A percentile compares a stretch with the other conserved stretches of the same genome.
These are phyloP conservation scores for Backusella luteola DNA, from an alignment of 192 early-diverging fungal genomes.

Conservation along the genomic window DNA sequence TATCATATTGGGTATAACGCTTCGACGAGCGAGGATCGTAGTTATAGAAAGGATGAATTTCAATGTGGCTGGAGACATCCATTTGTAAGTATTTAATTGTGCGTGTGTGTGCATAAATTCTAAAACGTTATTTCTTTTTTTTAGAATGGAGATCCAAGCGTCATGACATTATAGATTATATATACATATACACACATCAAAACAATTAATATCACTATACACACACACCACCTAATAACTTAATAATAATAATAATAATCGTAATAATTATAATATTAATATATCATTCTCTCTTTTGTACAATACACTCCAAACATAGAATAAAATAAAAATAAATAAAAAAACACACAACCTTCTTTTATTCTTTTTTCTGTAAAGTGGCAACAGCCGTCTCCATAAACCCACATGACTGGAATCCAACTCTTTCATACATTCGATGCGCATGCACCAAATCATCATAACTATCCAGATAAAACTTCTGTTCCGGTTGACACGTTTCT, in stretches of 20 bases:
- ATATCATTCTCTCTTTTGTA: background rate
- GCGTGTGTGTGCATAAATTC: background rate
- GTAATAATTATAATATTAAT: background rate
- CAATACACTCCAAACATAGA: background rate
- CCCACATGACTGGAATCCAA: background rate
- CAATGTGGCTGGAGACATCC: constrained; percentile 57
- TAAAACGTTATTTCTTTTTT: background rate
- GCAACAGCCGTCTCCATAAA: background rate
- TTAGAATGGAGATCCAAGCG: constrained; percentile 37
- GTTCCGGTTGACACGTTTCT: background rate
- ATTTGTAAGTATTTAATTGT: constrained; percentile 40
- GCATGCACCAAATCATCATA: background rate
- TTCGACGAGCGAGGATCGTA: constrained; percentile 43
- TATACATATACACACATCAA: background rate
- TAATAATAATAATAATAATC: background rate
- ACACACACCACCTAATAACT: background rate
- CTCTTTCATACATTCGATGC: background rate
- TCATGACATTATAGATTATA: constrained; percentile 21
- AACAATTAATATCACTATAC: background rate
- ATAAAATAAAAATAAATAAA: background rate
- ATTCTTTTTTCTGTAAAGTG: background rate
- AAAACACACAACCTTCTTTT: background rate
- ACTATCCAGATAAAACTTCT: background rate
- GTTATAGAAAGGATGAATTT: constrained; percentile 47
- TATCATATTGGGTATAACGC: constrained; percentile 54